Base-by-base conservation (phyloP, 2,329 filamentous ascomycete species). In the Didymella keratinophila region DNA sequence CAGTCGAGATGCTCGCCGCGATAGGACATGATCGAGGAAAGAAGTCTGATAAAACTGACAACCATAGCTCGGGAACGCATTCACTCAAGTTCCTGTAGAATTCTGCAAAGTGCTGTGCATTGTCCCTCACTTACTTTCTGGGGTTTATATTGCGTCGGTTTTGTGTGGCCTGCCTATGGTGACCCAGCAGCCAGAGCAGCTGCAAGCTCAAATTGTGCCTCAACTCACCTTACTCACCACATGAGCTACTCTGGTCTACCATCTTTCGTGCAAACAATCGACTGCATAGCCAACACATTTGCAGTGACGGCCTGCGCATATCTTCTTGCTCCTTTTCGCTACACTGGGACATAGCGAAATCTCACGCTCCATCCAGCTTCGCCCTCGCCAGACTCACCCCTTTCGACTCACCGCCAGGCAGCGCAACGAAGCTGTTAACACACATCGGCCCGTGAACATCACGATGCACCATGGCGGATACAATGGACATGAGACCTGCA, bases 401-500 rank as follows among this genome's bases (percentile, higher is more conserved):
- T 32, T 37, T 18, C 32, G 25, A 36, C 32, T 18, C 42, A 36
- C 37, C 47, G 42, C 47, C 27, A 46, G 20, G 23, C 23, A 25
- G 23, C 23, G 7, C 23, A 25, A 25, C 23, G n/a, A 41, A 46
- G 34, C 21, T 39, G 44, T 47, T 41, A 32, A 50, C 32, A 41
- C 21, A 23, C 9, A 28, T 55, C 56, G 47, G 52, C 34, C 52
- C 43, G 32, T 21, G 36, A 58, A 47, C 18, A 44, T 58, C 52
- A 65, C 59, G 57, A 65, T 58, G 53, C 50, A 55, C 27, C 18
- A 39, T 30, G 50, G 49, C 60, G 56, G 32, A 42, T 43, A 36
- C 46, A n/a, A 46, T 45, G 52, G 25, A 28, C 32, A 44, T 47
- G 46, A 48, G 28, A 51, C 34, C 42, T 37, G 16, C 18, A 41